Base-by-base conservation (phyloP, 768 basidiomycete species). In the Nidula microcarpa region DNA sequence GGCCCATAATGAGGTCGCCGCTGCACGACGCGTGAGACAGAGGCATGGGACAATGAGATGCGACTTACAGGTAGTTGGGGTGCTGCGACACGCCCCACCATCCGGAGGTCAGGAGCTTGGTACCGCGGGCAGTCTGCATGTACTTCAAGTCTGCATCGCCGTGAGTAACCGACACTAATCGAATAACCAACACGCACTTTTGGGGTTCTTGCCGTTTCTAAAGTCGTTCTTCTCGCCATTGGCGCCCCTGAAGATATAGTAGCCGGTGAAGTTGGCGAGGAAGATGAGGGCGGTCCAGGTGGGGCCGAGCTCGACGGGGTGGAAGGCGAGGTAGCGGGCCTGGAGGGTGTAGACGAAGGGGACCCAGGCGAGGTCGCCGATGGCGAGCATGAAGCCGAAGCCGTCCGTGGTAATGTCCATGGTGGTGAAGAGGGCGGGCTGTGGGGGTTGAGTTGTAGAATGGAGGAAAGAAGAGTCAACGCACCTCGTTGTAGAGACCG, bases 331-430 rank as follows among this genome's bases (percentile, higher is more conserved):
- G 70, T 91, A 99, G 49, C 94, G 88, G 1, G 95, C 91, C 72
- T 98, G 95, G 11, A 98, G 83, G 33, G 85, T 85, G 72, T 98
- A 99, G 13, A 85, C 86, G 70, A 98, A 96, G 9, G 96, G 96
- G 9, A 99, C 91, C 89, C 92, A 98, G 16, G 85, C 71, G 32
- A 98, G 81, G 64, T 98, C 94, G 41, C 97, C 96, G 46, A 96
- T 81, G 4, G 93, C 72, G 32, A 99, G 87, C 97, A 99, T 99
- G 79, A 94, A 98, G 6, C 97, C 97, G 62, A 98, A 98, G 9
- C 97, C 97, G 61, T 99, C 97, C 9, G 90, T 91, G 3, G 88
- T 95, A 64, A 99, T 95, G 64, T 99, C 97, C 91, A 99, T 99
- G 3, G 89, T 94, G 1, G 92, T 95, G 53, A 98, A 78, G 58